Conservation (phyloP, 2,329 filamentous ascomycete species). For the Colletotrichum sojae region DNA sequence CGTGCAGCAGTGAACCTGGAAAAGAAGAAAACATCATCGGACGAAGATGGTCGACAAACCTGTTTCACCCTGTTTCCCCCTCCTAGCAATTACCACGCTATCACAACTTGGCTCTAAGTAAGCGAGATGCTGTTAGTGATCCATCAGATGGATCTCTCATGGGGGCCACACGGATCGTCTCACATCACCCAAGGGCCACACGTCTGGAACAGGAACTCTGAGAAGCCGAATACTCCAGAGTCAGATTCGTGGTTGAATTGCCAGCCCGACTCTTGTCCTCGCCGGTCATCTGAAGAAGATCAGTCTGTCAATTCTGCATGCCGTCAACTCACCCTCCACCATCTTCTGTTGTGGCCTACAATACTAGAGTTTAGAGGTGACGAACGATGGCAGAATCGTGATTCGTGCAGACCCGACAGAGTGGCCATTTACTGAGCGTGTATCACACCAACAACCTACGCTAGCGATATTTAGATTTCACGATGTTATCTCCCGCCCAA, state of each 20-base stretch:
- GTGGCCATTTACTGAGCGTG: neutral
- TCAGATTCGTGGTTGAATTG: constrained; percentile 16
- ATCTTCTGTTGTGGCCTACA: neutral
- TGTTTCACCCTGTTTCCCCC: constrained; percentile 25
- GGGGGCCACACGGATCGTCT: constrained; percentile 19
- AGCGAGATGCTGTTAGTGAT: neutral
- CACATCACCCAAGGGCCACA: constrained; percentile 6
- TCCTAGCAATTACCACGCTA: neutral
- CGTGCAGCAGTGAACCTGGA: constrained; percentile 19
- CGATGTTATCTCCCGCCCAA: neutral
- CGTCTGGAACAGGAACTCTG: constrained; percentile 39
- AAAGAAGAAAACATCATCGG: constrained; percentile 21
- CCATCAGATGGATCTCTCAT: neutral
- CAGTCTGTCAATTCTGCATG: constrained; percentile 13
- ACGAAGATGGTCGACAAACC: constrained; percentile 24
- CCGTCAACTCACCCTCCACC: constrained; percentile 1
- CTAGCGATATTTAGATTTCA: neutral
- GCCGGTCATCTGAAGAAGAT: constrained; percentile 26
- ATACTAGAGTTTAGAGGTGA: neutral
- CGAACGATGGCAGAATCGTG: neutral
- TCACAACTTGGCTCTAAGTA: neutral
- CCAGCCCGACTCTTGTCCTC: constrained; percentile 8
- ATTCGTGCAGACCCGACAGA: neutral
- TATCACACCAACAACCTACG: neutral
- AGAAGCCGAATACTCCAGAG: constrained; percentile 24